Conservation (phyloP, 768 basidiomycete genomes). For the Mycena haematopus region DNA sequence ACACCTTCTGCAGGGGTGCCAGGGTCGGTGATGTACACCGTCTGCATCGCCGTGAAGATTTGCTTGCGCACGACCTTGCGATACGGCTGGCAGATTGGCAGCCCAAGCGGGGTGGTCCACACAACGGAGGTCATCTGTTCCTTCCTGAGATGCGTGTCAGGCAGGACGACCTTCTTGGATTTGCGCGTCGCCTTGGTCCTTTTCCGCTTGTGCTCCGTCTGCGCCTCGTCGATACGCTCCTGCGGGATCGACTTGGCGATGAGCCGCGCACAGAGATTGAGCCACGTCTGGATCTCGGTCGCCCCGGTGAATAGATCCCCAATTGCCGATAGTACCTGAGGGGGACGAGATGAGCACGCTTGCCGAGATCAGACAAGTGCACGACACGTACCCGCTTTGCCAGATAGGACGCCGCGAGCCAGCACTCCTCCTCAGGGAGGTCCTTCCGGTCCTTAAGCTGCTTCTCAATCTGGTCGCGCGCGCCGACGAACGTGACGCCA, state of each 20-base stretch:
- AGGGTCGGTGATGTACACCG: conserved; percentile 90
- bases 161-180: conserved; percentile 27
- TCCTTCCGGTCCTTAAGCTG: conserved; percentile 82
- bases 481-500: conserved; percentile 95
- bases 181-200: conserved; percentile 15
- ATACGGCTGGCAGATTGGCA: conserved; percentile 97
- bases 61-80: conserved; percentile 84
- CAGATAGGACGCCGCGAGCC: conserved; percentile 77
- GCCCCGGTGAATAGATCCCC: conserved; percentile 95
- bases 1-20: conserved; percentile 71
- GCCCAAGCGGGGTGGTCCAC: conserved; percentile 95
- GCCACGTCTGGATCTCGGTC: conserved; percentile 89
- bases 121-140: conserved; percentile 96
- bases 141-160: conserved; percentile 60
- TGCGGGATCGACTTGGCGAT: conserved; percentile 87
- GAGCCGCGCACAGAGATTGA: conserved; percentile 80
- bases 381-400: conserved; percentile 65
- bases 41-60: conserved; percentile 83
- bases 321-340: conserved; percentile 76
- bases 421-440: conserved; percentile 75
- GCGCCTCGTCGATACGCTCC: conserved; percentile 61
- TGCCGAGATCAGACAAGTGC: background rate
- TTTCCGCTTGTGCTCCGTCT: conserved; percentile 35
- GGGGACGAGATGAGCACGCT: background rate
- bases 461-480: conserved; percentile 91